Conservation (phyloP, 805 yeast genomes). For the Yarrowia bubula region DNA sequence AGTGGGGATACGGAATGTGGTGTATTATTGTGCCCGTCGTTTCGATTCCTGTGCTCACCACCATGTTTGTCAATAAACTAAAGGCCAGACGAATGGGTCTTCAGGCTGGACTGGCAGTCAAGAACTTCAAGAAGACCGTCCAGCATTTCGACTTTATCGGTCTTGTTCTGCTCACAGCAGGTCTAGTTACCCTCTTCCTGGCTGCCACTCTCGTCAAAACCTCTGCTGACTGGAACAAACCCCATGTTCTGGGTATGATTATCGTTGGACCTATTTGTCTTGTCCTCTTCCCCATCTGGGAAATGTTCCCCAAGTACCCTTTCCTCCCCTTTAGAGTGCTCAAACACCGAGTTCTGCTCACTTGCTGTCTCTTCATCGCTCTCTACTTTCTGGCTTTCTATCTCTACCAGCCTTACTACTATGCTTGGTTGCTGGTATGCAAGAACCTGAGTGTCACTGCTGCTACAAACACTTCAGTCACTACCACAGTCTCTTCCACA, state of each 20-base stretch:
- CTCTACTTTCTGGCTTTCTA: conserved; percentile 38
- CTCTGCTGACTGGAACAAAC: conserved; percentile 54
- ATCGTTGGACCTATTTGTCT: conserved; percentile 62
- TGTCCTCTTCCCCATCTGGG: conserved; percentile 64
- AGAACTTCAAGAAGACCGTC: conserved; percentile 38
- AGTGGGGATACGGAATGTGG: conserved; percentile 55
- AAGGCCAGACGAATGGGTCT: conserved; percentile 21
- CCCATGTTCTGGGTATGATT: conserved; percentile 63
- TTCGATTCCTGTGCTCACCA: conserved; percentile 20
- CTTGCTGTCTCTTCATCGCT: conserved; percentile 28
- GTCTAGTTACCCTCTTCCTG: conserved; percentile 62
- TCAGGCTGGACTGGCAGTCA: conserved; percentile 10
- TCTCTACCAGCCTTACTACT: conserved; percentile 28
- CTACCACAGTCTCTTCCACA: conserved; percentile 27
- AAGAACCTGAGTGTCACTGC: conserved; percentile 27
- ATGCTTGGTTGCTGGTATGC: conserved; percentile 28
- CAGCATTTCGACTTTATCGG: conserved; percentile 71
- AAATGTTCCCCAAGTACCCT: conserved; percentile 59
- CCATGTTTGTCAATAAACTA: conserved; percentile 18
- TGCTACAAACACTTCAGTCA: conserved; percentile 27
- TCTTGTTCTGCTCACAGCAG: conserved; percentile 51
- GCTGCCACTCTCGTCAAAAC: conserved; percentile 75
- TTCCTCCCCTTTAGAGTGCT: conserved; percentile 57
- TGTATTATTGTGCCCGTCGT: conserved; percentile 46
- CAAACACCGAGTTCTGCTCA: conserved; percentile 51